Evolutionary conservation across 345 rosid species (phyloP).

Genomic region (Eucalyptus sp.): DNA sequence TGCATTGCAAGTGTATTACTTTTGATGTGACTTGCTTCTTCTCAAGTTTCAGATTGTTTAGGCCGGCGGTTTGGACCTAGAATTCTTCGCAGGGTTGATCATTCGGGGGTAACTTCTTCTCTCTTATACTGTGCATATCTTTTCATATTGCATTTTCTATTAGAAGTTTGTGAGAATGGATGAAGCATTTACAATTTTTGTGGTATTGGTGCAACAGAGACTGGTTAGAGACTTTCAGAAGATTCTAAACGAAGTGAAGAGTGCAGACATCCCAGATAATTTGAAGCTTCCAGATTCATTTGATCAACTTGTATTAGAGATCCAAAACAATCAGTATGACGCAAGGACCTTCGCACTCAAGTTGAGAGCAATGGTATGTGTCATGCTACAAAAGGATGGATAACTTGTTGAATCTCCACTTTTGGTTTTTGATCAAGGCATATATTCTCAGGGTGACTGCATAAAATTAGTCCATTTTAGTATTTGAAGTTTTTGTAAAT

Average conservation of each 20-base stretch:
- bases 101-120: constrained; percentile 61
- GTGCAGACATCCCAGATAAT: constrained; percentile 74
- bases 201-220: constrained; percentile 43
- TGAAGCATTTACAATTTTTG: neutral
- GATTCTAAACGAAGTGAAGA: constrained; percentile 75
- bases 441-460: neutral
- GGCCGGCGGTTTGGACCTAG: constrained; percentile 98
- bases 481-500: neutral
- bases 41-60: constrained; percentile 71
- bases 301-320: constrained; percentile 73
- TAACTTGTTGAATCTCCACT: neutral
- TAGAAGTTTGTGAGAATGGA: constrained; percentile 4
- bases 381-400: neutral
- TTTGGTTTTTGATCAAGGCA: neutral
- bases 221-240: constrained; percentile 77
- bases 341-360: constrained; percentile 75
- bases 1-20: neutral
- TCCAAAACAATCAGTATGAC: constrained; percentile 81
- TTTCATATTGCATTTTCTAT: neutral
- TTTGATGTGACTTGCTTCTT: neutral
- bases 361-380: constrained; percentile 80
- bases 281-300: constrained; percentile 83
- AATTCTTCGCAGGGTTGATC: constrained; percentile 86
- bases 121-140: neutral
- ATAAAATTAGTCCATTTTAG: neutral